Base-by-base conservation (phyloP, 73 alveolate species). In the Paraurostyla sp. region DNA sequence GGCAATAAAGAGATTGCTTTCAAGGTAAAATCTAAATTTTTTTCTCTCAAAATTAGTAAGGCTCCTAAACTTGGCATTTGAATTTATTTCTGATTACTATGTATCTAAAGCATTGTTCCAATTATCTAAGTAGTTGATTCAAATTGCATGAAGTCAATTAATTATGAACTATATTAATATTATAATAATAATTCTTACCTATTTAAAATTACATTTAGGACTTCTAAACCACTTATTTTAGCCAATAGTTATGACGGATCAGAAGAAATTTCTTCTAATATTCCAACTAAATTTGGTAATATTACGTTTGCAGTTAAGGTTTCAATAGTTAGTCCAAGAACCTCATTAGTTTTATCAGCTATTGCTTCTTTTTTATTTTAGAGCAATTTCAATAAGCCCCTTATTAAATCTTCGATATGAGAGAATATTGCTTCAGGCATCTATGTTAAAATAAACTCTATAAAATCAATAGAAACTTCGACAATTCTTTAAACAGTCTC, bases 391-490 rank as follows among this genome's bases (percentile, higher is more conserved):
- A 78, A 52, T 4, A 78, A 15, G 6, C 68, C 3, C 33, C 50
- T 51, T 7, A 36, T n/a, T 36, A 78, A 3, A 36, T 35, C 29
- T 78, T 78, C 76, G 7, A 78, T 23, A 11, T 51, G 45, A 78
- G 33, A 9, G 32, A 78, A 36, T 15, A 78, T 57, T 6, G 36
- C 35, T 78, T 78, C 89, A 4, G 89, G 89, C 13, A 78, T 3
- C n/a, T 46, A 45, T 6, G 89, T 51, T 7, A 78, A 29, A 2
- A 78, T 15, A 54, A 78, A 78, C 40, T 78, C 76, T 9, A 78
- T 15, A 20, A 78, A 52, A 35, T 78, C 89, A 58, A 78, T 36
- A 0, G 59, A 23, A 50, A 54, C 78, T 9, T 78, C 80, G 15
- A 51, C 41, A 4, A 50, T 42, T 38, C 52, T 52, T 1, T 20